Conservation (phyloP, 192 early-diverging fungal species). For the Coemansia sp. region DNA sequence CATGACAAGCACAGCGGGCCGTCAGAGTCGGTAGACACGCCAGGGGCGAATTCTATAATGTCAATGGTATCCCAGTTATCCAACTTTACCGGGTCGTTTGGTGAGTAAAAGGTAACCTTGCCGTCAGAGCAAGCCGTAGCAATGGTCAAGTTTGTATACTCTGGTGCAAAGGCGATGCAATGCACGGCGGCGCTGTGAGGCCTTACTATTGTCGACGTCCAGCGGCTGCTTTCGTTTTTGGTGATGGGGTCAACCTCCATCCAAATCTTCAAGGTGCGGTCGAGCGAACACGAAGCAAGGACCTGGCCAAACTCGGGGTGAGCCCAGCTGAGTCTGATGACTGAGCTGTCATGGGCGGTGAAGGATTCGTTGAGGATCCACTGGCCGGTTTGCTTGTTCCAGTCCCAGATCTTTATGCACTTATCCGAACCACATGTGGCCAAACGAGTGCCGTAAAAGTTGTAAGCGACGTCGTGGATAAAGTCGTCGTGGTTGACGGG, state of each 20-base stretch:
- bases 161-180: slow-evolving; percentile 89
- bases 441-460: slow-evolving; percentile 90
- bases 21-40: slow-evolving; percentile 69
- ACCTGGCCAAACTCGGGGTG: slow-evolving; percentile 96
- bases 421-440: slow-evolving; percentile 92
- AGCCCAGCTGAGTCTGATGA: slow-evolving; percentile 88
- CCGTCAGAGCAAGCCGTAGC: slow-evolving; percentile 83
- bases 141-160: slow-evolving; percentile 75
- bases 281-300: slow-evolving; percentile 89
- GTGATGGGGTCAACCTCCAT: slow-evolving; percentile 72
- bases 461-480: slow-evolving; percentile 88
- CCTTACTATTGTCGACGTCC: slow-evolving; percentile 64
- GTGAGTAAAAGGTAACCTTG: slow-evolving; percentile 83
- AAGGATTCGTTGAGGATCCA: slow-evolving; percentile 82
- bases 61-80: slow-evolving; percentile 79
- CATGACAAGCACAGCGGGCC: slow-evolving; percentile 83
- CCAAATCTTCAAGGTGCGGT: slow-evolving; percentile 89
- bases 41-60: slow-evolving; percentile 59
- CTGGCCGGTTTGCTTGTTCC: slow-evolving; percentile 61
- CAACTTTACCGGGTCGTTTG: slow-evolving; percentile 74
- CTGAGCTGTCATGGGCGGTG: slow-evolving; percentile 75
- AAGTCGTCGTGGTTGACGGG: slow-evolving; percentile 76
- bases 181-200: slow-evolving; percentile 75
- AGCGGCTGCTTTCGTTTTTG: slow-evolving; percentile 69
- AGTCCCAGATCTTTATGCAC: slow-evolving; percentile 93